Percentiles rank a stretch among this genome's conserved stretches.
Evolutionary conservation across 305 asterid genomes (phyloP).

Genomic region (Fraxinus baroniana): DNA sequence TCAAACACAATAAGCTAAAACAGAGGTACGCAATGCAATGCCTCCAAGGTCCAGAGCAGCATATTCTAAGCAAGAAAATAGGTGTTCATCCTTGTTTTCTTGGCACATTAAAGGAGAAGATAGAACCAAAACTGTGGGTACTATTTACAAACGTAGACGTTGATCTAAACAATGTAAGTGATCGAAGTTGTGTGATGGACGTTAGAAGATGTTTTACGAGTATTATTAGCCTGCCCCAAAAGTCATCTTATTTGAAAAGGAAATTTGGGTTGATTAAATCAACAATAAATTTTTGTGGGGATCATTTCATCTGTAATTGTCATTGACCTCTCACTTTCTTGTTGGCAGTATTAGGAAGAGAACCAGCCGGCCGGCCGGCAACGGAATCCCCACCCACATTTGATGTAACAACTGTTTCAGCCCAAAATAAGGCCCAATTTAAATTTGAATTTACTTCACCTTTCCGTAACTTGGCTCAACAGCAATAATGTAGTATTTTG

Average conservation of each 20-base stretch:
- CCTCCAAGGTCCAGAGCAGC: not conserved
- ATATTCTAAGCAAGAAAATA: not conserved
- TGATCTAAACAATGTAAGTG: not conserved
- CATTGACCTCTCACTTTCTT: not conserved
- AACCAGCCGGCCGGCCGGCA: constrained; percentile 1
- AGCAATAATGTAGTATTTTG: not conserved
- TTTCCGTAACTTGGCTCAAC: not conserved
- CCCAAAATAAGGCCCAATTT: not conserved
- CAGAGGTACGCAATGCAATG: not conserved
- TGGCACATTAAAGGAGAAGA: not conserved
- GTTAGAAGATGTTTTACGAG: not conserved
- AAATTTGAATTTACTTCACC: not conserved
- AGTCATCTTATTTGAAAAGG: not conserved
- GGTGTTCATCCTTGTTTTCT: not conserved
- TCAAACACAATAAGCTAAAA: not conserved
- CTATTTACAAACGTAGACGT: not conserved
- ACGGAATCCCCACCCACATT: not conserved
- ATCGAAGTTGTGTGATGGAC: not conserved
- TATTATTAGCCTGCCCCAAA: not conserved
- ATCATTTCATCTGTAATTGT: not conserved
- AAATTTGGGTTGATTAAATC: not conserved
- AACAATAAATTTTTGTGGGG: not conserved
- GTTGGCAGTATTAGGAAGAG: not conserved
- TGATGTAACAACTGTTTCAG: not conserved
- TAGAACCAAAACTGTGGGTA: not conserved